phyloP scores from a whole-genome alignment of 257 asterid species.

The Solanum neorickii region DNA sequence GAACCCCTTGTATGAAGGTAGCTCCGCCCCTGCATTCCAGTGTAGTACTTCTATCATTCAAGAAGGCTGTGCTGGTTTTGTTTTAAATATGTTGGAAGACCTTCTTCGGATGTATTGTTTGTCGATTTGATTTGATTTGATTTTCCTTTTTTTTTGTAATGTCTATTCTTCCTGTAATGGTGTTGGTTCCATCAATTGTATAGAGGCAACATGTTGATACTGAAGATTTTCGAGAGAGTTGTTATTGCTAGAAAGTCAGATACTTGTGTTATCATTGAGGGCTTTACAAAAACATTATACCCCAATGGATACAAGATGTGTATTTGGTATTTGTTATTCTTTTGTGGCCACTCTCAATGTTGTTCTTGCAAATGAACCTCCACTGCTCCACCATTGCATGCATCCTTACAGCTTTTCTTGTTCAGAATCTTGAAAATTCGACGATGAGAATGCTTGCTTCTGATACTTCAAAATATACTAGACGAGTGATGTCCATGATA shows the following conservation, averaged over 20 bases:
- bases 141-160: not conserved
- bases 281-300: not conserved
- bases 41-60: conserved; percentile 13
- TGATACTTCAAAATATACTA: no score
- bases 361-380: not conserved
- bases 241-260: not conserved
- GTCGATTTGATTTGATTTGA: not conserved
- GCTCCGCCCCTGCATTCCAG: conserved; percentile 28
- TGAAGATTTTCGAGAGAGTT: not conserved
- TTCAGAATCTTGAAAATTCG: not conserved
- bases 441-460: no score
- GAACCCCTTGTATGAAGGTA: no score
- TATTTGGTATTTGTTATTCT: not conserved
- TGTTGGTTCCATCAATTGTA: not conserved
- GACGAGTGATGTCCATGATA: no score
- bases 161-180: not conserved
- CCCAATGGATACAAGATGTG: not conserved
- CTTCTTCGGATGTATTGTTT: not conserved
- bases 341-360: not conserved
- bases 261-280: not conserved
- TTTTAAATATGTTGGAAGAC: not conserved
- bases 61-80: not conserved
- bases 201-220: not conserved
- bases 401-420: not conserved
- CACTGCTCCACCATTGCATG: not conserved